These are phyloP conservation scores for Ogataea methanolica DNA, from an alignment of 805 yeast species.

Conservation along the genomic window DNA sequence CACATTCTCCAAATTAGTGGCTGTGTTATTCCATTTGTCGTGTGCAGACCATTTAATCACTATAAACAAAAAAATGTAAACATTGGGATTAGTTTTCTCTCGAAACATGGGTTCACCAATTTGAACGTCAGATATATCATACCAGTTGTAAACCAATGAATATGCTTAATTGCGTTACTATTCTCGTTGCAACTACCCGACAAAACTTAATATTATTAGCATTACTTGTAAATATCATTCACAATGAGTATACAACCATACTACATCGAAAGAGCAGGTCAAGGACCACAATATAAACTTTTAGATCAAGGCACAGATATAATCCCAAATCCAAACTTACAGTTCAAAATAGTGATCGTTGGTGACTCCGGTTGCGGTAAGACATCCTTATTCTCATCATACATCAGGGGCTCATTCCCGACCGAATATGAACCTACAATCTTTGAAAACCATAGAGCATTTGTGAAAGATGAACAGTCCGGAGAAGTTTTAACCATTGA, in stretches of 20 bases:
- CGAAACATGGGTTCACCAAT: too few relatives aligned
- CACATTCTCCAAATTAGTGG: too few relatives aligned
- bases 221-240: neutral
- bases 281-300: slow-evolving; percentile 21
- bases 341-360: slow-evolving; percentile 66
- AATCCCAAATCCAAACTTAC: slow-evolving; percentile 19
- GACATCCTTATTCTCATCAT: slow-evolving; percentile 90
- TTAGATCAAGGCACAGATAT: slow-evolving; percentile 30
- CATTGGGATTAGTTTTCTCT: too few relatives aligned
- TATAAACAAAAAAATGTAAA: too few relatives aligned
- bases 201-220: too few relatives aligned
- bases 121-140: too few relatives aligned
- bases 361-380: slow-evolving; percentile 99
- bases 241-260: slow-evolving; percentile 4
- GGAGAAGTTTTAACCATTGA: slow-evolving; percentile 79
- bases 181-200: too few relatives aligned
- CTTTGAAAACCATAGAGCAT: slow-evolving; percentile 88
- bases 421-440: slow-evolving; percentile 98
- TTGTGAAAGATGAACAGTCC: slow-evolving; percentile 90
- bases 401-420: slow-evolving; percentile 93
- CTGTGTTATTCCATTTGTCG: too few relatives aligned
- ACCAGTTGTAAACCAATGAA: too few relatives aligned
- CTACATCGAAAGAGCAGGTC: slow-evolving; percentile 15
- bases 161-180: too few relatives aligned
- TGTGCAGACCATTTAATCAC: too few relatives aligned